Evolutionary conservation across 495 filamentous ascomycete species (phyloP), one percentile per base, ranked within the genome.

Genomic region (Aspergillus taichungensis): DNA sequence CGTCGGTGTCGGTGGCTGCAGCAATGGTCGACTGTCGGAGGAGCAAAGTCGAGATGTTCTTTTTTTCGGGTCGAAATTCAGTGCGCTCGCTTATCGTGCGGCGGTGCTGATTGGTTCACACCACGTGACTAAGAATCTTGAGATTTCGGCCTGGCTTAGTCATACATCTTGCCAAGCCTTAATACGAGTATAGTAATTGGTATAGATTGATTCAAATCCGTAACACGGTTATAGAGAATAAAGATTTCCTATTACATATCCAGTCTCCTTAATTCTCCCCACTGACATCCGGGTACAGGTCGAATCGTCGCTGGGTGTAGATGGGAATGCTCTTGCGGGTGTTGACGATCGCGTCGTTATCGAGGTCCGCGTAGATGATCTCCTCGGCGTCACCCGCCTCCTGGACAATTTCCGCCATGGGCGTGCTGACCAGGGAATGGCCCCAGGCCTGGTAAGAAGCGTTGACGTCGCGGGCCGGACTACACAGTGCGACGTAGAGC

Each of bases 251-350:
- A 24, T 24, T 24, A 24, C 4, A 24, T 24, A 24, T 24, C 18
- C 18, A 24, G 18, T 4, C 18, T 4, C 18, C 18, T 24, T 24
- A 24, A 24, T 45, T 55, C 37, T 39, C 37, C 13, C 46, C 51
- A 36, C 79, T 86, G 27, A 99, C 79, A 77, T 99, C 91, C 10
- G 87, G 84, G 67, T 99, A 99, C 18, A 99, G 80, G 68, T 99
- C 92, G 64, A 94, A 97, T 52, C 94, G 71, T 49, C 91, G 75
- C 80, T 99, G 94, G 27, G 70, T 75, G 54, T 79, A 75, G 28
- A 97, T 71, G 18, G 94, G 92, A 59, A 97, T 95, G 12, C 84
- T 81, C 64, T 78, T 87, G 61, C 94, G 77, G 38, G 80, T 79
- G 64, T 83, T 79, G 59, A 82, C 76, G 53, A 99, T 88, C 57